Conservation (phyloP, 257 asterid species). For the Linaria vulgaris region DNA sequence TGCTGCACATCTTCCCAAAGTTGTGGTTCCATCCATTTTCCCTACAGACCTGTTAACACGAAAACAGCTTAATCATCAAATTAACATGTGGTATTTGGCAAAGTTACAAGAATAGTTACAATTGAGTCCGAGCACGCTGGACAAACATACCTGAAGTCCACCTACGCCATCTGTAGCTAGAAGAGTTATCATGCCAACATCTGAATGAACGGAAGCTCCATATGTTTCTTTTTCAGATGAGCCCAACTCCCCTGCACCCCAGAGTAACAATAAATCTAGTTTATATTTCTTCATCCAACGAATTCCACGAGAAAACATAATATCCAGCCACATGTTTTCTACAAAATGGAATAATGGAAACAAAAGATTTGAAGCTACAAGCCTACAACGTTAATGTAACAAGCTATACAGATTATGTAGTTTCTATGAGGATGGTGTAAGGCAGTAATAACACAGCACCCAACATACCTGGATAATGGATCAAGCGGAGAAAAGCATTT, state of each 20-base stretch:
- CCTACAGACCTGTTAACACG: slow-evolving; percentile 49
- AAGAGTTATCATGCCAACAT: slow-evolving; percentile 68
- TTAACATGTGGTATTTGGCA: slow-evolving; percentile 1
- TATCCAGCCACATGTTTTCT: too few relatives aligned
- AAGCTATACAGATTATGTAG: too few relatives aligned
- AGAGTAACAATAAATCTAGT: background rate
- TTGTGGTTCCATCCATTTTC: slow-evolving; percentile 42
- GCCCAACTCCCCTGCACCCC: slow-evolving; percentile 35
- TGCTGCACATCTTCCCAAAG: slow-evolving; percentile 59
- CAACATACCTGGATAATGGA: slow-evolving; percentile 53
- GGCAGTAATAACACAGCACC: background rate
- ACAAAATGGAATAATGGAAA: too few relatives aligned
- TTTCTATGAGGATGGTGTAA: background rate
- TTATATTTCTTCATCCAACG: background rate
- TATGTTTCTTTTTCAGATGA: slow-evolving; percentile 34
- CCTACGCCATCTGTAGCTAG: slow-evolving; percentile 51
- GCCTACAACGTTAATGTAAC: too few relatives aligned
- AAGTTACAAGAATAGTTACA: background rate
- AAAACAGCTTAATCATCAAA: too few relatives aligned
- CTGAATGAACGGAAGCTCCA: slow-evolving; percentile 75
- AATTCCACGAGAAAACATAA: background rate
- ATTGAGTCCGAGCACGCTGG: background rate
- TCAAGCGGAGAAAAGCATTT: slow-evolving; percentile 45
- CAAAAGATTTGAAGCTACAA: too few relatives aligned
- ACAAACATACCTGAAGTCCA: slow-evolving; percentile 54